Conservation (phyloP, 1,284 basidiomycete genomes). For the Papiliotrema terrestris region DNA sequence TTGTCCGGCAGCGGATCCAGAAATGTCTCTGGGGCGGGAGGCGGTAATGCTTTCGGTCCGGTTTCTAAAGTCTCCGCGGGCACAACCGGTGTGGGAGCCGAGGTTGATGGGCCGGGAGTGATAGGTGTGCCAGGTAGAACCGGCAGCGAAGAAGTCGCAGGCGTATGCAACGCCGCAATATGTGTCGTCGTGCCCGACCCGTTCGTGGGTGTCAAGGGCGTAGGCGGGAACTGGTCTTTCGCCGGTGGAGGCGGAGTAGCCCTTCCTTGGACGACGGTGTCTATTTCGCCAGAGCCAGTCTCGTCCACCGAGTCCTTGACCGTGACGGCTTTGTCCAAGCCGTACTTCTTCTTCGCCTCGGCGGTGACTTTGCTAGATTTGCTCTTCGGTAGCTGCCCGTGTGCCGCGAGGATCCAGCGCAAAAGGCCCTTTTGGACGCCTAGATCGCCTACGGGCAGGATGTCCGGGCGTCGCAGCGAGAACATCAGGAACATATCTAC, state of each 20-base stretch:
- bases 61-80: constrained; percentile 17
- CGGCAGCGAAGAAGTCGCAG: not conserved
- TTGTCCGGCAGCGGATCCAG: constrained; percentile 27
- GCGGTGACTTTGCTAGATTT: constrained; percentile 7
- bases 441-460: constrained; percentile 76
- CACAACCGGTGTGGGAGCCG: not conserved
- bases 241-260: constrained; percentile 1
- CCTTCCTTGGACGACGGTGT: constrained; percentile 8
- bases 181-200: not conserved
- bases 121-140: constrained; percentile 17
- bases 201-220: constrained; percentile 20
- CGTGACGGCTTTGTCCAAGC: constrained; percentile 6
- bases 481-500: constrained; percentile 90
- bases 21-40: constrained; percentile 30
- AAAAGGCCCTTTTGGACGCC: constrained; percentile 75
- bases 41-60: constrained; percentile 13
- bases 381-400: constrained; percentile 48
- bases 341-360: constrained; percentile 7
- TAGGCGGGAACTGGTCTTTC: constrained; percentile 12
- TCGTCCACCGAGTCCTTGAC: constrained; percentile 8
- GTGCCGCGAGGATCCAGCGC: constrained; percentile 67
- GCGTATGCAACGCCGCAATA: constrained; percentile 11
- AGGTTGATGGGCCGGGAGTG: constrained; percentile 1
- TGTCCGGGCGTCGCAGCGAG: constrained; percentile 73
- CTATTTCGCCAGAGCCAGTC: constrained; percentile 12